Base-by-base conservation (phyloP, 805 yeast species). In the Clavispora vitiphila region DNA sequence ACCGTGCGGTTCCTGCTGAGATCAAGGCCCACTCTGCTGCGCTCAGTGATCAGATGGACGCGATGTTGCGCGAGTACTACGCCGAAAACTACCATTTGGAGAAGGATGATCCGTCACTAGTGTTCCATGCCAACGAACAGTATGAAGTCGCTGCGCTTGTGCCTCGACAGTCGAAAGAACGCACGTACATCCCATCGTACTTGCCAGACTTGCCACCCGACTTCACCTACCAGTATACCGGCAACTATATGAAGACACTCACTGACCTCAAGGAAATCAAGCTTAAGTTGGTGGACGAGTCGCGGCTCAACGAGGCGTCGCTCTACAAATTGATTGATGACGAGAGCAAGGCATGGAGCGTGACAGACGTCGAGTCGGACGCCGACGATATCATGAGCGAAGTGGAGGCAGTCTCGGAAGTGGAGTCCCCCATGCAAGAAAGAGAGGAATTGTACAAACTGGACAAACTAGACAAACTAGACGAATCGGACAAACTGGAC, bases 121-220 rank as follows among this genome's bases (percentile, higher is more conserved):
- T 71, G 37, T 78, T 79, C 37, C 80, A 80, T 55, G 72, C 71
- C 47, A 67, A 75, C 31, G 76, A 76, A 43, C 69, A 68, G 20
- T 71, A 76, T 38, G 76, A 72, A 40, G 67, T 79, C 3, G 69
- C 78, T 3, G 66, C 72, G 37, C 67, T 86, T 20, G 76, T 83
- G 11, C 89, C 74, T 1, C 81, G 42, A 64, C 81, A 26, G 36
- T 46, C 58, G 5, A 37, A 42, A n/a, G 49, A 51, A 22, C 70
- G 72, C 1, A 56, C 59, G 5, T 77, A 78, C 44, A 72, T 86
- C 7, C 95, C 95, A 0, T 56, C 65, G 5, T 89, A 89, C 81
- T 65, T 91, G 51, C 99, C 99, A 0, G 79, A 80, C 10, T 71
- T 91, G 22, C 99, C 99, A 1, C 96, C 98, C 0, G 96, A 88